Base-by-base conservation (phyloP, 768 basidiomycete genomes). In the Russula abietina region DNA sequence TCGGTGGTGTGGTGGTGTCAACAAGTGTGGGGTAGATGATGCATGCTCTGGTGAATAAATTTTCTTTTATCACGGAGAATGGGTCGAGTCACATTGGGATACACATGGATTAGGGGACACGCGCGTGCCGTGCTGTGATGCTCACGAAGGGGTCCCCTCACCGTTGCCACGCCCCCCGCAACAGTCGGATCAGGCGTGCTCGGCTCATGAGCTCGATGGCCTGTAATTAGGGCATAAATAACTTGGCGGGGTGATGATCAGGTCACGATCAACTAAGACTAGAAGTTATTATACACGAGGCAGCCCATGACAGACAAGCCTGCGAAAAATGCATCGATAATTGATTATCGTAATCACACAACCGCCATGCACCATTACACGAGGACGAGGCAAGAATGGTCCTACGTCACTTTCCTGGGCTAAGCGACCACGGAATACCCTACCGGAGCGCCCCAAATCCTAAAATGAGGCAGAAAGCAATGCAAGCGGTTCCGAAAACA, bases 171-270 rank as follows among this genome's bases (percentile, higher is more conserved):
- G 54, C 63, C 51, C 43, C 43, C n/a, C 12, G 59, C 32, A 60
- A 46, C 53, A 19, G 32, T 60, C 52, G 24, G 62, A 64, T 64
- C 58, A 57, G 63, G 63, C 41, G 52, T 59, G 58, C 54, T 64
- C 58, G 59, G 63, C 33, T 64, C 63, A 59, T 41, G 36, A 26
- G 32, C 53, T 22, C 49, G 28, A 17, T 24, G 51, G 19, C 36
- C 45, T 4, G 7, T 19, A 43, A 36, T 36, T 36, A n/a, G 59
- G 50, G 17, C 43, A 59, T 51, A 50, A 28, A 30, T 50, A 19
- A 14, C 11, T 50, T 50, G 33, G 4, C 48, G 52, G 50, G 38
- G 28, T 22, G 39, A 39, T 24, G 43, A 57, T 52, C 55, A 36
- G 46, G 51, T 57, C 56, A 57, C 56, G 49, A 62, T 54, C 56